Evolutionary conservation across 768 basidiomycete species (phyloP).

Genomic region (Baorangia bicolor): DNA sequence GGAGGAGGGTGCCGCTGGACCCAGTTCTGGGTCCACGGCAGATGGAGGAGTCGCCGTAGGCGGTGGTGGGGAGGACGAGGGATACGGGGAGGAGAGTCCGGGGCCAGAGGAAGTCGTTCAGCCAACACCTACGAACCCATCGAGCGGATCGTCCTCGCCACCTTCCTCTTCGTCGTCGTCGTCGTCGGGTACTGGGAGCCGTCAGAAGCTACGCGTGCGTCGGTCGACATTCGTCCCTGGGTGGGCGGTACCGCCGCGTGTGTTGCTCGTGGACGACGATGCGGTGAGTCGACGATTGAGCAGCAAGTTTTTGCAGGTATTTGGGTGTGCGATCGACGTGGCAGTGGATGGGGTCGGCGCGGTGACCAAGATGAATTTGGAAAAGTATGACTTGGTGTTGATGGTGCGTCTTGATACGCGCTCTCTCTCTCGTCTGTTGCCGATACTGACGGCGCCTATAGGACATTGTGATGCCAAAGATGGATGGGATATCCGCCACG

Average conservation of each 20-base stretch:
- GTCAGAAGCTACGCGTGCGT: conserved; percentile 62
- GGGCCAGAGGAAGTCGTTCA: conserved; percentile 41
- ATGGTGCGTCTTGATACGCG: conserved; percentile 61
- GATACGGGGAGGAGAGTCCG: conserved; percentile 26
- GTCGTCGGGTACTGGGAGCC: neutral
- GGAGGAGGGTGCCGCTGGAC: conserved; percentile 14
- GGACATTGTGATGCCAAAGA: conserved; percentile 95
- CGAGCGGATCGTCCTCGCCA: conserved; percentile 14
- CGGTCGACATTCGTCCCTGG: conserved; percentile 82
- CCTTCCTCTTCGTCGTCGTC: conserved; percentile 19
- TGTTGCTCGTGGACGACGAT: conserved; percentile 94
- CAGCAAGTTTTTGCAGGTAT: conserved; percentile 92
- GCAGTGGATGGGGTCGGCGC: conserved; percentile 92
- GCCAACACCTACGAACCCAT: conserved; percentile 35
- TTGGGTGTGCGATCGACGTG: conserved; percentile 92
- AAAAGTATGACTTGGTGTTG: conserved; percentile 92
- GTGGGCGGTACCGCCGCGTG: conserved; percentile 89
- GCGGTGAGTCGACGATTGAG: conserved; percentile 84
- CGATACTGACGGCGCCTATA: conserved; percentile 26
- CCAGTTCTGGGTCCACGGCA: conserved; percentile 12
- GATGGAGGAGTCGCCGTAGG: conserved; percentile 24
- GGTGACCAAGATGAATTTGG: conserved; percentile 94
- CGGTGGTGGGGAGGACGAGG: conserved; percentile 21
- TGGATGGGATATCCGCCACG: conserved; percentile 88
- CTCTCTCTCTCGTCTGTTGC: neutral